Conservation (phyloP, 495 filamentous ascomycete species). For the Hypomontagnella monticulosa region DNA sequence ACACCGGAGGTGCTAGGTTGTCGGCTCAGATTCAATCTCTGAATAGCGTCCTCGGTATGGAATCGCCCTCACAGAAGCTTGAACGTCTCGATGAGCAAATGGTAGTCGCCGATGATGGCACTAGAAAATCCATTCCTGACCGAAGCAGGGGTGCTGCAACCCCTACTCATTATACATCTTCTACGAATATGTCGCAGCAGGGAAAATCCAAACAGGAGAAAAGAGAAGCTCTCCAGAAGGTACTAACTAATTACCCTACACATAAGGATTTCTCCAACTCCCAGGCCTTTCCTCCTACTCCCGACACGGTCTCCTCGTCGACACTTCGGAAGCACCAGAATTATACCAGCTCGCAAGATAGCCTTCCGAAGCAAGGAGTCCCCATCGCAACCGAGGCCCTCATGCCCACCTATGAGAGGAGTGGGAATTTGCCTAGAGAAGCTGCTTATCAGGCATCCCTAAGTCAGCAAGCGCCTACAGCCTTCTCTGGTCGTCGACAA, state of each 20-base stretch:
- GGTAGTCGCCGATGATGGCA: slow-evolving; percentile 31
- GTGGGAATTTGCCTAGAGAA: slow-evolving; percentile 11
- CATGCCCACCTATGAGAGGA: slow-evolving; percentile 11
- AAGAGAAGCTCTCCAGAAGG: slow-evolving; percentile 52
- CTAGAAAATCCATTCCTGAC: slow-evolving; percentile 35
- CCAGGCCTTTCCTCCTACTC: slow-evolving; percentile 60
- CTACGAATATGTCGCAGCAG: slow-evolving; percentile 29
- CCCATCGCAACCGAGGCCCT: slow-evolving; percentile 9
- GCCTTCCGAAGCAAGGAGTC: slow-evolving; percentile 27
- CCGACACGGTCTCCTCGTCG: slow-evolving; percentile 63
- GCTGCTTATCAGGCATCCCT: slow-evolving; percentile 10
- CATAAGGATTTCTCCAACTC: slow-evolving; percentile 41
- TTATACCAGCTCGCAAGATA: slow-evolving; percentile 42
- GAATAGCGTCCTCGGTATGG: slow-evolving; percentile 50
- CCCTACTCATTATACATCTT: slow-evolving; percentile 24
- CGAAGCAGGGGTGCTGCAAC: slow-evolving; percentile 39
- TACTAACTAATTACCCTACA: slow-evolving; percentile 50
- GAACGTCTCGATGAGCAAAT: slow-evolving; percentile 48
- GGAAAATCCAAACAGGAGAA: slow-evolving; percentile 52
- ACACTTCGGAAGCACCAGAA: slow-evolving; percentile 52
- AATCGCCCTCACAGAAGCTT: slow-evolving; percentile 54
- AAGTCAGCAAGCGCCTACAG: slow-evolving; percentile 39
- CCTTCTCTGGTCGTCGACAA: slow-evolving; percentile 41
- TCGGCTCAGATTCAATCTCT: slow-evolving; percentile 53
- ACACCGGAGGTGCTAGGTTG: slow-evolving; percentile 22